These are phyloP conservation scores for Ophiocordyceps camponoti-saundersi DNA, from an alignment of 2,329 filamentous ascomycete species.

Conservation along the genomic window DNA sequence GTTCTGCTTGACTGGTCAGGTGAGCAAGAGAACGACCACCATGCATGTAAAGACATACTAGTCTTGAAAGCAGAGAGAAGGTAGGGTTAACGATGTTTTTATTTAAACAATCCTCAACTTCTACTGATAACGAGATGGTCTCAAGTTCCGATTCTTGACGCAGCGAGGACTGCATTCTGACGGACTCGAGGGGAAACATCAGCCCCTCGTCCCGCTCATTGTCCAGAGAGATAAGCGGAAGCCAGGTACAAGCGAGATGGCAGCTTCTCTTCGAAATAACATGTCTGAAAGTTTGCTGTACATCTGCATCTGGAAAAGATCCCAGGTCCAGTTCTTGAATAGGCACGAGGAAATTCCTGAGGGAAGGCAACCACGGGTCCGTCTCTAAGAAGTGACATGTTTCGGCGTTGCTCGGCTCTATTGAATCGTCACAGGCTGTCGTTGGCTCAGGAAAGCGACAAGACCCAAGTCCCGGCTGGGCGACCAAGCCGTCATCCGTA, in stretches of 20 bases:
- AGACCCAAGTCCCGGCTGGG: conserved; percentile 6
- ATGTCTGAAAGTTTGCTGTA: conserved; percentile 6
- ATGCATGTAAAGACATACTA: neutral
- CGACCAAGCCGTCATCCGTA: conserved; percentile 6
- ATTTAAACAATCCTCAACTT: neutral
- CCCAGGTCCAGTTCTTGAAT: conserved; percentile 10
- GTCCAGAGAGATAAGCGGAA: conserved; percentile 11
- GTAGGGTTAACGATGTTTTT: neutral
- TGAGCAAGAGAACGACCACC: neutral
- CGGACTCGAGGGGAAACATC: conserved; percentile 7
- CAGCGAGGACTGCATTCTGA: conserved; percentile 9
- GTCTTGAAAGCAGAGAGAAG: neutral
- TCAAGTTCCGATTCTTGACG: conserved; percentile 11
- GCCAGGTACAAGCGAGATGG: conserved; percentile 10
- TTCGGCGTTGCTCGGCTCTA: neutral
- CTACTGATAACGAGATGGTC: conserved; percentile 1
- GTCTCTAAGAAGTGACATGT: neutral
- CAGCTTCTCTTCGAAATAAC: conserved; percentile 6
- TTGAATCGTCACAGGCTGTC: conserved; percentile 3
- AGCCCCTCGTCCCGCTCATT: conserved; percentile 11
- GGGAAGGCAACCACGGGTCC: neutral
- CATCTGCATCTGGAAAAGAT: conserved; percentile 6
- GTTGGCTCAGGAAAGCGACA: conserved; percentile 5
- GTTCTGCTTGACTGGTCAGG: neutral
- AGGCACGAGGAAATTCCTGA: conserved; percentile 5